A percentile compares a stretch with the other conserved stretches of the same genome.
Conservation (phyloP, 1,284 basidiomycete species). For the Golubevia sp. region DNA sequence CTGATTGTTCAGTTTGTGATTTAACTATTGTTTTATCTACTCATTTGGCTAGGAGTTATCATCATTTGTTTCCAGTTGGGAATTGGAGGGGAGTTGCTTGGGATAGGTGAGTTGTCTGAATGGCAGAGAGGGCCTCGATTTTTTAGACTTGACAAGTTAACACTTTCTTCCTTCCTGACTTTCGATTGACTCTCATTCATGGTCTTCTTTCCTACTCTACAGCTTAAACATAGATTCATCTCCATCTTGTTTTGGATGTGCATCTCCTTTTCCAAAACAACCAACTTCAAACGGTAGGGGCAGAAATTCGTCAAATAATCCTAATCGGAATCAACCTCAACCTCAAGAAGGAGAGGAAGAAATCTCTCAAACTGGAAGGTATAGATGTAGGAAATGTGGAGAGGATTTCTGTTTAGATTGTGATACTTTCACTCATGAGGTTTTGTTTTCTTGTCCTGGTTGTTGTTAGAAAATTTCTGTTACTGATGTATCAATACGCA, state of each 20-base stretch:
- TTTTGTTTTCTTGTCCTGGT: slow-evolving; percentile 53
- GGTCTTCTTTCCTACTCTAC: background rate
- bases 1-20: slow-evolving; percentile 95
- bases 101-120: slow-evolving; percentile 9
- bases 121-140: background rate
- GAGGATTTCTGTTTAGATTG: slow-evolving; percentile 56
- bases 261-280: slow-evolving; percentile 29
- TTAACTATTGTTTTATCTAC: slow-evolving; percentile 97
- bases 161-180: background rate
- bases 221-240: background rate
- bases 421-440: slow-evolving; percentile 54
- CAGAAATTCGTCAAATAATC: no score
- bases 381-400: slow-evolving; percentile 37
- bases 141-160: background rate
- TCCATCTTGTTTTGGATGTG: slow-evolving; percentile 30
- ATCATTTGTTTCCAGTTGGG: slow-evolving; percentile 88
- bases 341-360: slow-evolving; percentile 13
- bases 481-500: no score
- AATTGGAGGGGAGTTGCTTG: slow-evolving; percentile 71
- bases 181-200: background rate
- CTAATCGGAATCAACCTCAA: no score
- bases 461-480: no score
- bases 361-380: slow-evolving; percentile 41
- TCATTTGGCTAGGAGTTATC: slow-evolving; percentile 92
- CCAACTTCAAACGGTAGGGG: no score